Percentiles rank a stretch among this genome's conserved stretches.
Conservation (phyloP, 768 basidiomycete genomes). For the Daedaleopsis sinensis region DNA sequence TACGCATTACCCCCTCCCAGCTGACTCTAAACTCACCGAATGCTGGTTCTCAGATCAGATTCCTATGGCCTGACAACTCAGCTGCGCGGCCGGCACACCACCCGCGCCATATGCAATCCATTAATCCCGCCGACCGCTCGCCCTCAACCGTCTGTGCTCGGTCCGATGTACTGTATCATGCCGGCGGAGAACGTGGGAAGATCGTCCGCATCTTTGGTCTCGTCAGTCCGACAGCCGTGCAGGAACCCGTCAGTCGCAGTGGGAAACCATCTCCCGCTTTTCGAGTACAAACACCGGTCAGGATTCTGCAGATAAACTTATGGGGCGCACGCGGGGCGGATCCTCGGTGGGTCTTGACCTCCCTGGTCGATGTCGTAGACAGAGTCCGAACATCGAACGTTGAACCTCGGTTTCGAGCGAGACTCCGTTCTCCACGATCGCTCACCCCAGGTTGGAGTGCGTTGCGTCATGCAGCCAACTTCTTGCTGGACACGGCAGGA, state of each 20-base stretch:
- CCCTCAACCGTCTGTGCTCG: not conserved
- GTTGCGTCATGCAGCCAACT: too few species aligned
- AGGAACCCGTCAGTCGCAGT: too few species aligned
- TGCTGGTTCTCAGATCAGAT: not conserved
- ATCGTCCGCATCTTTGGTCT: not conserved
- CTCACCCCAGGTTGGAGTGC: too few species aligned
- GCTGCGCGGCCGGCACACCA: too few species aligned
- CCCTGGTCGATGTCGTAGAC: not conserved
- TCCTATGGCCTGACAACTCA: not conserved
- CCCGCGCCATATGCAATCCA: not conserved
- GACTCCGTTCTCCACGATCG: not conserved
- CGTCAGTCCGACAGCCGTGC: too few species aligned
- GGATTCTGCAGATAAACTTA: too few species aligned
- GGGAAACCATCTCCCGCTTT: too few species aligned
- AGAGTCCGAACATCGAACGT: not conserved
- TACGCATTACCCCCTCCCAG: not conserved
- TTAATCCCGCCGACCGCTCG: not conserved
- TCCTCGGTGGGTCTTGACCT: not conserved
- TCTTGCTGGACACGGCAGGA: too few species aligned
- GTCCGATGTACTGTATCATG: not conserved
- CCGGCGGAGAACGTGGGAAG: conserved; percentile 1
- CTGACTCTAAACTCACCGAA: not conserved
- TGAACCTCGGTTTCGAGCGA: not conserved
- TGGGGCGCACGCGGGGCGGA: not conserved
- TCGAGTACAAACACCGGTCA: too few species aligned